A percentile compares a stretch with the other conserved stretches of the same genome.
Evolutionary conservation across 306 rosid species (phyloP).

Genomic region (Prunus davidiana): DNA sequence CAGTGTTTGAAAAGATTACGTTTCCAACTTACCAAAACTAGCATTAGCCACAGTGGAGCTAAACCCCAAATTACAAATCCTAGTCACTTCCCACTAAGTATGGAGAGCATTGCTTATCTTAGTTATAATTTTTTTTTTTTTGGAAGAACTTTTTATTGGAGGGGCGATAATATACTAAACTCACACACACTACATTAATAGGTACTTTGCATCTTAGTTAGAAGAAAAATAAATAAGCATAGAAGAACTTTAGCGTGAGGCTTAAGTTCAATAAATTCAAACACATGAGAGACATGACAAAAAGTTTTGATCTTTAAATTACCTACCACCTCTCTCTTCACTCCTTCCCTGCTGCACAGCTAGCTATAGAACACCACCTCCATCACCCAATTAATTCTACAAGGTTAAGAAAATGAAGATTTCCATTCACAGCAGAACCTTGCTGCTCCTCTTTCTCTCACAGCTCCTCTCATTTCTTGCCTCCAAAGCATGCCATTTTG

Average conservation of each 20-base stretch:
- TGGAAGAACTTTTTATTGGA: too few relatives aligned
- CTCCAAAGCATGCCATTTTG: constrained; percentile 39
- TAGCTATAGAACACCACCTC: background rate
- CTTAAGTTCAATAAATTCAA: background rate
- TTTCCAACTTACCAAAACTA: background rate
- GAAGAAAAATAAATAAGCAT: too few relatives aligned
- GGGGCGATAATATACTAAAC: too few relatives aligned
- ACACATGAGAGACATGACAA: background rate
- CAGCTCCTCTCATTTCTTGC: constrained; percentile 7
- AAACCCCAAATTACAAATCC: background rate
- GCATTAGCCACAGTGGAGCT: background rate
- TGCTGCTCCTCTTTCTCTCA: constrained; percentile 27
- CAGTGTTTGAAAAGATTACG: background rate
- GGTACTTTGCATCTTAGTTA: too few relatives aligned
- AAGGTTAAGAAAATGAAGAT: constrained; percentile 10
- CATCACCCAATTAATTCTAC: background rate
- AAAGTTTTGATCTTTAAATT: background rate
- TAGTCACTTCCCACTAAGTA: background rate
- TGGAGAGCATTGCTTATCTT: background rate
- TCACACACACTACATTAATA: too few relatives aligned
- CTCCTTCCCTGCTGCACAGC: background rate
- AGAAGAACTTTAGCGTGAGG: background rate
- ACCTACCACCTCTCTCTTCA: background rate
- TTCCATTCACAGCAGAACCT: constrained; percentile 3
- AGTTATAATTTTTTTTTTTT: too few relatives aligned